phyloP scores from a whole-genome alignment of 1,284 basidiomycete species.

The Phellopilus nigrolimitatus region DNA sequence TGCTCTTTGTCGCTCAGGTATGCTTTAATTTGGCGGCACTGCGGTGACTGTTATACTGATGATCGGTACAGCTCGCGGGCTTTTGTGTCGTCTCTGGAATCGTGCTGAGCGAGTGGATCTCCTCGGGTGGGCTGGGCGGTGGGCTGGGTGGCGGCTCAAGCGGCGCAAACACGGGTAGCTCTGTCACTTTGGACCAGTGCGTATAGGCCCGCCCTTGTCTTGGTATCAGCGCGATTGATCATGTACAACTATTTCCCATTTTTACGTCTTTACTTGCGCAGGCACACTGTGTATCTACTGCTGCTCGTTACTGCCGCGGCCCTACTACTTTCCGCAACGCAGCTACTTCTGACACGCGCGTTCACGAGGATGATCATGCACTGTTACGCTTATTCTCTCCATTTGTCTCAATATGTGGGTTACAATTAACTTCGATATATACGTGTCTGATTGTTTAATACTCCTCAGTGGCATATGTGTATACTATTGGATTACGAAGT shows the following conservation, averaged over 20 bases:
- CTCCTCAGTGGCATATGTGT: constrained; percentile 50
- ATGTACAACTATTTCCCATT: constrained; percentile 23
- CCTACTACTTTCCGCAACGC: constrained; percentile 58
- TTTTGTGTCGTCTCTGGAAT: constrained; percentile 66
- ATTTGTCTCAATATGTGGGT: constrained; percentile 71
- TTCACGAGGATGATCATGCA: constrained; percentile 83
- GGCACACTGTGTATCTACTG: constrained; percentile 65
- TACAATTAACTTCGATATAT: constrained; percentile 2
- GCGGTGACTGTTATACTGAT: background rate
- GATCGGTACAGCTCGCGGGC: constrained; percentile 48
- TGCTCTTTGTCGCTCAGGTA: constrained; percentile 67
- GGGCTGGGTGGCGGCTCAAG: constrained; percentile 48
- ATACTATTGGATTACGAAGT: constrained; percentile 77
- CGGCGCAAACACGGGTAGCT: constrained; percentile 36
- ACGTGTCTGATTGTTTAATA: constrained; percentile 8
- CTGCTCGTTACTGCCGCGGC: constrained; percentile 60
- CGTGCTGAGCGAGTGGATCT: constrained; percentile 57
- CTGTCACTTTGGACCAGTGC: constrained; percentile 57
- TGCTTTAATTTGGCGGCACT: constrained; percentile 9
- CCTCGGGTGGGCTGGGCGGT: constrained; percentile 61
- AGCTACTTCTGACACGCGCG: constrained; percentile 57
- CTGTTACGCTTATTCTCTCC: constrained; percentile 67
- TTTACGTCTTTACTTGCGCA: constrained; percentile 27
- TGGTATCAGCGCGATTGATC: constrained; percentile 5
- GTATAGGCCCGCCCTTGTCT: constrained; percentile 19